These are phyloP conservation scores for Lasiodiplodia gonubiensis DNA, from an alignment of 2,329 filamentous ascomycete species.

Conservation along the genomic window DNA sequence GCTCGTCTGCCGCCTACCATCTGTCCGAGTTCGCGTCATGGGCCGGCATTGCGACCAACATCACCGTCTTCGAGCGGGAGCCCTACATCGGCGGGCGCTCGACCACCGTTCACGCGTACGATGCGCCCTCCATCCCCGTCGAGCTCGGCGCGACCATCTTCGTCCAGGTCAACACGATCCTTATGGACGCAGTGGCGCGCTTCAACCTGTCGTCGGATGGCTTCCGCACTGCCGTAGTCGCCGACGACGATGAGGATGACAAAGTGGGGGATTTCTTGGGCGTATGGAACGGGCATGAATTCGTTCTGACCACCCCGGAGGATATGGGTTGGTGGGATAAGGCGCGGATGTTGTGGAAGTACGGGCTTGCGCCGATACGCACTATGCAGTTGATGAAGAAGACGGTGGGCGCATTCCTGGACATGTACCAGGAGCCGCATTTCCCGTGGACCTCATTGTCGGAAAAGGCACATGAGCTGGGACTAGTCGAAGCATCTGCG, in stretches of 20 bases:
- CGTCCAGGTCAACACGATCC: slow-evolving; percentile 80
- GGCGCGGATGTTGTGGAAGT: slow-evolving; percentile 81
- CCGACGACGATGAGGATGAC: slow-evolving; percentile 38
- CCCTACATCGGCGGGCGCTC: slow-evolving; percentile 82
- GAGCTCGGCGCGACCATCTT: slow-evolving; percentile 95
- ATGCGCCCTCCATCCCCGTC: slow-evolving; percentile 69
- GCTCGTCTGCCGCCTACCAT: slow-evolving; percentile 85
- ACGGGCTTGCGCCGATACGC: slow-evolving; percentile 77
- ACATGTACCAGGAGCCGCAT: slow-evolving; percentile 78
- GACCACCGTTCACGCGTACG: slow-evolving; percentile 80
- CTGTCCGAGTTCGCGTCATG: slow-evolving; percentile 72
- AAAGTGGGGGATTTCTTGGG: slow-evolving; percentile 60
- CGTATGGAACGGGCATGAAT: slow-evolving; percentile 81
- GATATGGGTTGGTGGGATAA: slow-evolving; percentile 78
- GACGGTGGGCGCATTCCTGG: slow-evolving; percentile 74
- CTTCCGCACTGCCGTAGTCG: slow-evolving; percentile 53
- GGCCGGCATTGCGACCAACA: slow-evolving; percentile 68
- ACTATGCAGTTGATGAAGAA: slow-evolving; percentile 74
- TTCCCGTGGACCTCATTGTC: slow-evolving; percentile 86
- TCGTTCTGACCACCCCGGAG: slow-evolving; percentile 71
- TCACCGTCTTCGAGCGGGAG: slow-evolving; percentile 86
- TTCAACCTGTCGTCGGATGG: slow-evolving; percentile 66
- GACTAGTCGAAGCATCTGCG: slow-evolving; percentile 68
- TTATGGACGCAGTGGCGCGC: slow-evolving; percentile 72
- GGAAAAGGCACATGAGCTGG: slow-evolving; percentile 69